Conservation (phyloP, 2,329 filamentous ascomycete species). For the Colletotrichum liaoningense region DNA sequence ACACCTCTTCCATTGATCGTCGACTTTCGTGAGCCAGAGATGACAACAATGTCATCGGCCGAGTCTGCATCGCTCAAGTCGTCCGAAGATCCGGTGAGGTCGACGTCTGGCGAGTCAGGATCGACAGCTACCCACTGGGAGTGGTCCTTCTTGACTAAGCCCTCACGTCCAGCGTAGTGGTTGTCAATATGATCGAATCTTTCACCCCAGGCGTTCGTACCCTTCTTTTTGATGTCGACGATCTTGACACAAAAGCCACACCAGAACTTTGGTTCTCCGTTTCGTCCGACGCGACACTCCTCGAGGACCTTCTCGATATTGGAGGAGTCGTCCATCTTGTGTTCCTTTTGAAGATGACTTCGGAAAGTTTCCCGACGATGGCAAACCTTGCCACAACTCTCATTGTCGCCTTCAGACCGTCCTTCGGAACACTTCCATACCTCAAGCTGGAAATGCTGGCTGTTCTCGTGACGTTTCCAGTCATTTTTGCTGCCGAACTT, state of each 20-base stretch:
- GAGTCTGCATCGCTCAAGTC: conserved; percentile 20
- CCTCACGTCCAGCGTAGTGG: conserved; percentile 70
- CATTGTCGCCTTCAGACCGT: background rate
- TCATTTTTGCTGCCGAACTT: conserved; percentile 93
- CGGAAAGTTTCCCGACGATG: conserved; percentile 69
- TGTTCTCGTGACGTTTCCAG: conserved; percentile 91
- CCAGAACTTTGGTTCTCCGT: conserved; percentile 79
- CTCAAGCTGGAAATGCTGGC: conserved; percentile 79
- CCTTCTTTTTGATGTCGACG: conserved; percentile 61
- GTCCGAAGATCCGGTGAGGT: background rate
- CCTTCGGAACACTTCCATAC: conserved; percentile 75
- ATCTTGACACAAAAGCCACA: conserved; percentile 82
- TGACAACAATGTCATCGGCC: background rate
- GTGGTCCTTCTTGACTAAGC: conserved; percentile 55
- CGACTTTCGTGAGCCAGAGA: background rate
- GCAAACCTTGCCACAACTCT: conserved; percentile 68
- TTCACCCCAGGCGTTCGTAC: conserved; percentile 67
- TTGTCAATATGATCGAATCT: conserved; percentile 79
- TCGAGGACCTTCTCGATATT: conserved; percentile 58
- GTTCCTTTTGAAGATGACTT: conserved; percentile 68
- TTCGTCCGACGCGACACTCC: conserved; percentile 70
- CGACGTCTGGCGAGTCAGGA: conserved; percentile 34
- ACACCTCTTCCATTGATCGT: background rate
- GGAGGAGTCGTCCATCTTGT: conserved; percentile 49
- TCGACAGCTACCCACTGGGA: conserved; percentile 65